A percentile compares a stretch with the other conserved stretches of the same genome.
phyloP scores from a whole-genome alignment of 768 basidiomycete species.

The Termitomyces sp. region DNA sequence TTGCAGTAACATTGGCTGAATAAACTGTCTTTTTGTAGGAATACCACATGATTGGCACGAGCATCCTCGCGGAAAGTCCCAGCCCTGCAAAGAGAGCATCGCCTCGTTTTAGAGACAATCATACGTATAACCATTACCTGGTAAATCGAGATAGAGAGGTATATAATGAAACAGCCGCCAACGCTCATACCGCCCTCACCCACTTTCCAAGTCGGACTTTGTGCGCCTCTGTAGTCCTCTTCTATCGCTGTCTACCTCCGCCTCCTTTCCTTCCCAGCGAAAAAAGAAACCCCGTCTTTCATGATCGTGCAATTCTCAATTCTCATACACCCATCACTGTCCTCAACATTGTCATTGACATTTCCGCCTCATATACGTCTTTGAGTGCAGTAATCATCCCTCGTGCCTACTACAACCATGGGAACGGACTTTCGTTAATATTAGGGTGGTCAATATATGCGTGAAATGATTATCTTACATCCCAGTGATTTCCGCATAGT shows the following conservation, averaged over 20 bases:
- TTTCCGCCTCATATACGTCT: neutral
- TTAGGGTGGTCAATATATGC: conserved; percentile 4
- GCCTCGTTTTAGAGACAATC: too few relatives aligned
- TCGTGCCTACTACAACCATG: conserved; percentile 17
- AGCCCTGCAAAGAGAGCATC: too few relatives aligned
- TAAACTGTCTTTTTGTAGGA: too few relatives aligned
- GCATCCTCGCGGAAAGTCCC: neutral
- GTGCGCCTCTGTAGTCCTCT: conserved; percentile 18
- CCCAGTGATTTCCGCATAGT: too few relatives aligned
- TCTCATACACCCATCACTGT: conserved; percentile 16
- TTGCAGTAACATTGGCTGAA: neutral
- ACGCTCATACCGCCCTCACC: conserved; percentile 6
- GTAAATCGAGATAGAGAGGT: too few relatives aligned
- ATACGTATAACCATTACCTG: too few relatives aligned
- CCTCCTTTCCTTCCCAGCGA: conserved; percentile 21
- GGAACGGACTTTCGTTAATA: conserved; percentile 19
- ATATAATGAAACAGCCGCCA: conserved; percentile 25
- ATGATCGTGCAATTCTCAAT: conserved; percentile 28
- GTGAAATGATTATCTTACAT: too few relatives aligned
- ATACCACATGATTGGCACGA: neutral
- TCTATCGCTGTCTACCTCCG: neutral
- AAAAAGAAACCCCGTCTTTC: conserved; percentile 9
- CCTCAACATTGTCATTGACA: conserved; percentile 18
- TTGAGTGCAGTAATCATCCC: conserved; percentile 24
- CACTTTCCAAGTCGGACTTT: conserved; percentile 30